Conservation (phyloP, 352 stramenopile genomes). For the Porosira glacialis region DNA sequence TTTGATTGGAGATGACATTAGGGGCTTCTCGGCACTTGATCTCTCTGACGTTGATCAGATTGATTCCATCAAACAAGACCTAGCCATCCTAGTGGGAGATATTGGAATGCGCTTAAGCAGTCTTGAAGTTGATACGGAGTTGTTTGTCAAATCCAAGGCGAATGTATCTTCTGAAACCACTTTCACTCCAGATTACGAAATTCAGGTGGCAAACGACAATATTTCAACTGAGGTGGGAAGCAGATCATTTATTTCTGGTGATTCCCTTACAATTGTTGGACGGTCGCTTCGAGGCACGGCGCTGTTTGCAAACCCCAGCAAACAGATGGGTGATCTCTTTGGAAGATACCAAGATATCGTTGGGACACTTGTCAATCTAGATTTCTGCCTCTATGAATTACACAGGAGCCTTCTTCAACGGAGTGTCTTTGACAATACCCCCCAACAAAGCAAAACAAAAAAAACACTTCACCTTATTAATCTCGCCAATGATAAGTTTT, state of each 20-base stretch:
- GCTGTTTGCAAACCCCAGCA: neutral
- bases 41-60: slow-evolving; percentile 22
- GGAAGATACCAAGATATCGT: slow-evolving; percentile 17
- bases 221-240: slow-evolving; percentile 22
- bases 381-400: slow-evolving; percentile 31
- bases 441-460: slow-evolving; percentile 7
- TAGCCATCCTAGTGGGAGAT: slow-evolving; percentile 24
- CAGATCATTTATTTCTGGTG: slow-evolving; percentile 26
- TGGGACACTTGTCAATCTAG: slow-evolving; percentile 13
- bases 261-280: slow-evolving; percentile 32
- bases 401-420: slow-evolving; percentile 23
- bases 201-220: slow-evolving; percentile 18
- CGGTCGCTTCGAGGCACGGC: slow-evolving; percentile 12
- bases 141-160: neutral
- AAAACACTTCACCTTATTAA: slow-evolving; percentile 21
- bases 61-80: slow-evolving; percentile 7
- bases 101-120: slow-evolving; percentile 21
- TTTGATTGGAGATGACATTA: slow-evolving; percentile 37
- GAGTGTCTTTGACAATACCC: slow-evolving; percentile 5
- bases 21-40: slow-evolving; percentile 26
- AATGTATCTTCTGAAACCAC: slow-evolving; percentile 3
- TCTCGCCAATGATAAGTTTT: slow-evolving; percentile 30
- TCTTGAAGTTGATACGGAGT: slow-evolving; percentile 16
- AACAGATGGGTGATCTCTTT: slow-evolving; percentile 12
- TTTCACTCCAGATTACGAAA: slow-evolving; percentile 6